phyloP scores from a whole-genome alignment of 192 early-diverging fungal species.

The Phlyctochytrium planicorne region DNA sequence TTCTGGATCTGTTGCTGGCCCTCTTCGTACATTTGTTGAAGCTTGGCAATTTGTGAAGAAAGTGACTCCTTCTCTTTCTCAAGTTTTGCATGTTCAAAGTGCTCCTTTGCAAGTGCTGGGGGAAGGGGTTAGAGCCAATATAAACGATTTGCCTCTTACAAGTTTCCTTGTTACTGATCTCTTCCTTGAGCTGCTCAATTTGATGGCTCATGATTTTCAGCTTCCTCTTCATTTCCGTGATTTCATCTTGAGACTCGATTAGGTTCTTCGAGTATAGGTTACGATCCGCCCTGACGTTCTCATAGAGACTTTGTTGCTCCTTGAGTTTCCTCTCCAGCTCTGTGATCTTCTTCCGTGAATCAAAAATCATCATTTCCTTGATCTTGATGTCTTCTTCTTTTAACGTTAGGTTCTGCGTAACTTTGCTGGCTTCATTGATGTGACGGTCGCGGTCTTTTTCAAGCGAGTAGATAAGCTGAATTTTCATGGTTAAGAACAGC shows the following conservation, averaged over 20 bases:
- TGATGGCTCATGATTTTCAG: slow-evolving; percentile 64
- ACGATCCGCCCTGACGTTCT: slow-evolving; percentile 58
- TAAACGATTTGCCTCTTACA: slow-evolving; percentile 29
- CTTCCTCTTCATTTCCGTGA: slow-evolving; percentile 62
- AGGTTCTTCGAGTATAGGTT: slow-evolving; percentile 63
- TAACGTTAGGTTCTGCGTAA: slow-evolving; percentile 25
- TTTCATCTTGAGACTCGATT: slow-evolving; percentile 61
- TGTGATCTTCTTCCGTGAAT: slow-evolving; percentile 55
- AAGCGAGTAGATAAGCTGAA: slow-evolving; percentile 54
- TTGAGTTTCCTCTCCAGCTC: slow-evolving; percentile 60
- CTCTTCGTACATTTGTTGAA: slow-evolving; percentile 53
- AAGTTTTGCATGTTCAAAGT: slow-evolving; percentile 58
- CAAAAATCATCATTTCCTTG: slow-evolving; percentile 60
- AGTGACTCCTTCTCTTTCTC: slow-evolving; percentile 64
- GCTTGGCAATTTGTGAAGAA: slow-evolving; percentile 49
- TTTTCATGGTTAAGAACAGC: background rate
- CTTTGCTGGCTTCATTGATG: slow-evolving; percentile 43
- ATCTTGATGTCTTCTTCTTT: slow-evolving; percentile 62
- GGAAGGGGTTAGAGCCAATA: slow-evolving; percentile 1
- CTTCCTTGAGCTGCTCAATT: slow-evolving; percentile 63
- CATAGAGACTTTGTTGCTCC: slow-evolving; percentile 63
- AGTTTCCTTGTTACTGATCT: slow-evolving; percentile 55
- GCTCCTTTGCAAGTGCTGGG: slow-evolving; percentile 55
- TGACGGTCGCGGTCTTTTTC: slow-evolving; percentile 58
- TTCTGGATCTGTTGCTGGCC: slow-evolving; percentile 51